phyloP scores from a whole-genome alignment of 2,329 filamentous ascomycete species.

The Emmonsia crescens region DNA sequence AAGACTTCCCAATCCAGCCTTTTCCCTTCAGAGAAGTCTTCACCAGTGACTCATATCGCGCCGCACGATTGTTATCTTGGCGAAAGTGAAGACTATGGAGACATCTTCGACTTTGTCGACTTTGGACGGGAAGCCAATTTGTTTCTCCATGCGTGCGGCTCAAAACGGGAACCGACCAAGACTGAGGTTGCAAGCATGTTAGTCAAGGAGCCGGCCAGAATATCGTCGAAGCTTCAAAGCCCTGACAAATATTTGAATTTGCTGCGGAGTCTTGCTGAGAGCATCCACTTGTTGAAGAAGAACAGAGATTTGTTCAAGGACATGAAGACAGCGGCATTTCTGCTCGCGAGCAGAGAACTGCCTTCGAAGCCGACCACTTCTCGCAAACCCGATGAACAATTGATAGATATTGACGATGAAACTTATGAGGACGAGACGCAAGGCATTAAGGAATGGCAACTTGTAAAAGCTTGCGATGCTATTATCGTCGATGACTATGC shows the following conservation, averaged over 20 bases:
- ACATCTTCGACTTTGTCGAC: conserved; percentile 95
- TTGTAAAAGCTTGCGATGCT: conserved; percentile 60
- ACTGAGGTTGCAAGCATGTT: conserved; percentile 72
- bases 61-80: conserved; percentile 76
- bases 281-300: conserved; percentile 56
- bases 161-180: conserved; percentile 82
- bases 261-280: conserved; percentile 68
- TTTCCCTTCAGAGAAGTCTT: conserved; percentile 31
- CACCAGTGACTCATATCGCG: conserved; percentile 45
- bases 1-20: conserved; percentile 18
- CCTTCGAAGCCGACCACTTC: conserved; percentile 21
- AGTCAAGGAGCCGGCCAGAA: conserved; percentile 69
- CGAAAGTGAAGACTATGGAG: conserved; percentile 58
- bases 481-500: conserved; percentile 81
- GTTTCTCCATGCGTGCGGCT: conserved; percentile 79
- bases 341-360: conserved; percentile 75
- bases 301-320: conserved; percentile 68
- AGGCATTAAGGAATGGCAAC: conserved; percentile 64
- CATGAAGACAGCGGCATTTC: conserved; percentile 64
- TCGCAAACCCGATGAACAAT: conserved; percentile 12
- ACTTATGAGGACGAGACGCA: conserved; percentile 49
- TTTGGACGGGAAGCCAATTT: conserved; percentile 80
- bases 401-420: conserved; percentile 30
- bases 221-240: conserved; percentile 68
- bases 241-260: conserved; percentile 79